A percentile compares a stretch with the other conserved stretches of the same genome.
phyloP scores from a whole-genome alignment of 1,139 yeast genomes.

The Taphrina communis region DNA sequence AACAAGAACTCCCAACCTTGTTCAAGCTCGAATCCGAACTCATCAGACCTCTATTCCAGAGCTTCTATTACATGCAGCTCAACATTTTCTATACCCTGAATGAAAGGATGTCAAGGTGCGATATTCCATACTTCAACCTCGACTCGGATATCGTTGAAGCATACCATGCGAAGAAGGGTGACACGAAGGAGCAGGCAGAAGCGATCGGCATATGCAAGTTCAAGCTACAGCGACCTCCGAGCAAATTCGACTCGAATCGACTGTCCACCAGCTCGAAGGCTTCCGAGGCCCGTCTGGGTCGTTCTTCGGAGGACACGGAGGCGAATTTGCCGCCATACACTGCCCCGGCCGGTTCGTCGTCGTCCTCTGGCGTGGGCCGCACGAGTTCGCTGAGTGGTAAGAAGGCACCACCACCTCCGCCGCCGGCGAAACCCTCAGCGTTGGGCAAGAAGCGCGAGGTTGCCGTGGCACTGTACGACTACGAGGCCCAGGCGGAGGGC shows the following conservation, averaged over 20 bases:
- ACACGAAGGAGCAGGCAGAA: slow-evolving; percentile 86
- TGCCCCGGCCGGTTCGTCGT: slow-evolving; percentile 15
- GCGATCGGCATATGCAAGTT: slow-evolving; percentile 86
- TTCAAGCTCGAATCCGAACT: slow-evolving; percentile 89
- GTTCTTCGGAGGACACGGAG: slow-evolving; percentile 15
- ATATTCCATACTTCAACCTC: slow-evolving; percentile 92
- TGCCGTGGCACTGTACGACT: slow-evolving; percentile 79
- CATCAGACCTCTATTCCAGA: slow-evolving; percentile 88
- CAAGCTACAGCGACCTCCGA: slow-evolving; percentile 60
- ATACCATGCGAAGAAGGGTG: slow-evolving; percentile 80
- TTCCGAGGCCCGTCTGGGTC: slow-evolving; percentile 29
- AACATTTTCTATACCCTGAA: slow-evolving; percentile 92
- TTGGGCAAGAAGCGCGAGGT: slow-evolving; percentile 56
- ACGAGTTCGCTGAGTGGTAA: slow-evolving; percentile 44
- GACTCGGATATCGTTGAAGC: slow-evolving; percentile 74
- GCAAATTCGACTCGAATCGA: slow-evolving; percentile 21
- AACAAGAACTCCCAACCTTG: slow-evolving; percentile 82
- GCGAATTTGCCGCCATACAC: slow-evolving; percentile 42
- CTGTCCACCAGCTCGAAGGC: slow-evolving; percentile 42
- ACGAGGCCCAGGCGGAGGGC: slow-evolving; percentile 83
- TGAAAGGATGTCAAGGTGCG: slow-evolving; percentile 90
- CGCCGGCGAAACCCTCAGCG: slow-evolving; percentile 54
- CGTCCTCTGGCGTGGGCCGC: slow-evolving; percentile 45
- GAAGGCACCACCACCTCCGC: slow-evolving; percentile 51
- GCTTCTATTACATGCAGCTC: slow-evolving; percentile 95